Evolutionary conservation across 805 yeast genomes (phyloP), one percentile per base, ranked within the genome.

Genomic region (Wilhelminamyces savonicus): DNA sequence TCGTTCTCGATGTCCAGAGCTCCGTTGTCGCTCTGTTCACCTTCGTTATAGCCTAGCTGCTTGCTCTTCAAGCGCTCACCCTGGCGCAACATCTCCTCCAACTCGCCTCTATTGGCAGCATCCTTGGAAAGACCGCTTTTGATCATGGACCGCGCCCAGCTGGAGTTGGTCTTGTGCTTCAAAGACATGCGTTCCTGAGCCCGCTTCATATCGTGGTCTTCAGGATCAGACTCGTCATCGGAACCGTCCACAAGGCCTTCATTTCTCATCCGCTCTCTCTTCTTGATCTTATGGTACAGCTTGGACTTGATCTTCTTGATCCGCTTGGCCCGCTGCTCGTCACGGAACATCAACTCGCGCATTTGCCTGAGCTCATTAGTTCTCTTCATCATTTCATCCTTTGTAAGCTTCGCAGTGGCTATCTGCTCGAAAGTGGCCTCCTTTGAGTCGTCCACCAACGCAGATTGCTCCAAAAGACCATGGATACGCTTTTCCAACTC

Each of bases 291-390:
- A 46, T 84, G 83, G 58, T 78, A 92, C 2, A 86, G 71, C 58
- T 90, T 92, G 22, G 96, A 86, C 56, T 92, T 92, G 56, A 92
- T 92, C 62, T 90, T 92, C 65, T 90, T 90, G 48, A 92, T 70
- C 45, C 98, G 74, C 56, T 76, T 87, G 7, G 97, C 88, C 48
- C 84, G 80, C 50, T 79, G 74, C 62, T 90, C 97, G 47, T 90
- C 97, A 46, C 97, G 72, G 63, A 87, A 92, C 95, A 90, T 85
- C 39, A 90, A 71, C 52, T 92, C 98, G 40, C 98, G 74, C 96
- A 87, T 86, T 48, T 82, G 59, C 43, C 97, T 74, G 43, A 90
- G 68, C 57, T 90, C 95, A 35, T 76, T 74, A 6, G 92, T 80
- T 36, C 94, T 71, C 51, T 78, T 76, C 32, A 65, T 61, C 62